Evolutionary conservation across 2,329 filamentous ascomycete species (phyloP), one percentile per base, ranked within the genome.

Genomic region (Penicillium verrucosum): DNA sequence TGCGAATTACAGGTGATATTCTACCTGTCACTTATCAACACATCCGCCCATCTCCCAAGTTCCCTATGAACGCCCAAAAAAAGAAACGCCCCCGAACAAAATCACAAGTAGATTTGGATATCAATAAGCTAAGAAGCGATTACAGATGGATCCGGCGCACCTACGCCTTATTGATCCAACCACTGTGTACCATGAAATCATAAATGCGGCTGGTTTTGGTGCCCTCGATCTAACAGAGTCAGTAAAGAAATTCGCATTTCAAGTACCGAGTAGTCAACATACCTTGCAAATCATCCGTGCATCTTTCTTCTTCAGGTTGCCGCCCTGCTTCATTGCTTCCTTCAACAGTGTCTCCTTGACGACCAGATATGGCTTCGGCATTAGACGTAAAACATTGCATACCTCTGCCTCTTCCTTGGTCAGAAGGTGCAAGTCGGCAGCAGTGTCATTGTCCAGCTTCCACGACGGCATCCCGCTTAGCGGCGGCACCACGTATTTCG

Each of bases 301-400:
- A 65, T 93, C 88, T 77, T 97, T 97, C 82, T 94, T 96, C 80
- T 96, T 97, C 8, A 99, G 77, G 12, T 82, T 84, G 1, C 94
- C 94, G 57, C 94, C 93, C 57, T 87, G 87, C 76, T 93, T 94
- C 72, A 96, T 84, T 0, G 93, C 90, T 71, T 97, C 93, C 67
- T 90, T 90, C 51, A 97, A 76, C n/a, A 97, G 81, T 59, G 89
- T 87, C 72, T 97, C 92, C 75, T 99, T 99, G 75, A 97, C 91
- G 69, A 91, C 91, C 5, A 97, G 76, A 73, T 97, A 99, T 1
- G 94, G 90, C 77, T 99, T 99, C 0, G 94, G 94, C 73, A 94
- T 89, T 51, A 99, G 78, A 41, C 92, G 85, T 14, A 96, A 82
- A 40, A 89, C 82, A 65, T 90, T 89, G 77, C 94, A 99, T 0